Base-by-base conservation (phyloP, 139 green algal species). In the Diplosphaera chodatii region DNA sequence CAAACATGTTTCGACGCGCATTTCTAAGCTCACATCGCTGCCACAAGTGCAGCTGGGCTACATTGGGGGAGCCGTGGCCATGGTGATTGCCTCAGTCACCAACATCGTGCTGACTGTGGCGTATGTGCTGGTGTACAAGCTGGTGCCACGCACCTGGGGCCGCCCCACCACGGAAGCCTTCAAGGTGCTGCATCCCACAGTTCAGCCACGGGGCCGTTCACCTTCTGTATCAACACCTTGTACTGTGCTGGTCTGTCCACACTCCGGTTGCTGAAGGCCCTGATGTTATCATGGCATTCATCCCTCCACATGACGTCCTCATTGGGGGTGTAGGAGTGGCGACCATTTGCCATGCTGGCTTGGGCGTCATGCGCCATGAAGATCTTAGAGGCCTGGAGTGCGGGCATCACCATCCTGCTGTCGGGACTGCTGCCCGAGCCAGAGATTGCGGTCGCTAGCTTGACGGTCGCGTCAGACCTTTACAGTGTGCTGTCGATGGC, bases 341-440 rank as follows among this genome's bases (percentile, higher is more conserved):
- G 56, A 4, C 15, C 28, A 0, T 77, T 79, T 55, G 67, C 74
- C 1, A 22, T 30, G 34, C 70, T 83, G n/a, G 71, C 77, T 0
- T 82, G 78, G 63, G 63, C 74, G 0, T 74, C 71, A 5, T 75
- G 72, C 63, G 55, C 78, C 59, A 88, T 88, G 82, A 73, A 75
- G 41, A 74, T 68, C 22, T 55, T 81, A 0, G 83, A 88, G 68
- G 73, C 55, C 18, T 77, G 77, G 63, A 55, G 41, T 25, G 84
- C 81, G 62, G 41, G 22, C 27, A 48, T 80, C 31, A 80, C 81
- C 59, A 82, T 73, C 0, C 55, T 85, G 21, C n/a, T 82, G 10
- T 55, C 82, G 1, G 82, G 78, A n/a, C 70, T 75, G 69, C 70
- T 83, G 40, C 78, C 78, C 0, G 34, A 40, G 21, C 63, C 73